These are phyloP conservation scores for Boletus subparvulus DNA, from an alignment of 768 basidiomycete genomes.

Conservation along the genomic window DNA sequence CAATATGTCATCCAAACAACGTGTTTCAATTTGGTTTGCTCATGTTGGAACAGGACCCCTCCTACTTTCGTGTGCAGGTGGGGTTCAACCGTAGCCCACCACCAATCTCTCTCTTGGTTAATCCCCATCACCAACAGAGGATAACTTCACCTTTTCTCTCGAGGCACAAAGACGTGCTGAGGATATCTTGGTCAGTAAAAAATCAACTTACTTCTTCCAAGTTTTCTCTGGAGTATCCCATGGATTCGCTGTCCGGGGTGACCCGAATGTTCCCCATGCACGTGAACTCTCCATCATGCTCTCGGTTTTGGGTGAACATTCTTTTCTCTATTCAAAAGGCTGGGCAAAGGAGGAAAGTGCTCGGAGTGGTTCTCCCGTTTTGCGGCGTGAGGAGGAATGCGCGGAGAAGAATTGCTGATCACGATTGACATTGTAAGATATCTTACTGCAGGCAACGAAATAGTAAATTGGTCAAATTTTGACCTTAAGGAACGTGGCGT, in stretches of 20 bases:
- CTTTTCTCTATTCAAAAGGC: conserved; percentile 30
- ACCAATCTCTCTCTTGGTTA: neutral
- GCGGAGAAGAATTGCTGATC: neutral
- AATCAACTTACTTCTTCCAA: conserved; percentile 53
- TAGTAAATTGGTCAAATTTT: neutral
- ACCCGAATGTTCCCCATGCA: conserved; percentile 13
- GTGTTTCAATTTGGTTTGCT: neutral
- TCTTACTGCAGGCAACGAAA: neutral
- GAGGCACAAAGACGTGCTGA: conserved; percentile 54
- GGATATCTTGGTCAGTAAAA: conserved; percentile 48
- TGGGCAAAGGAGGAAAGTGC: conserved; percentile 63
- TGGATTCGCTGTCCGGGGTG: conserved; percentile 29
- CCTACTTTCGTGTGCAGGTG: conserved; percentile 28
- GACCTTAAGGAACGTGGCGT: neutral
- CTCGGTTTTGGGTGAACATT: neutral
- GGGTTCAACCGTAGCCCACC: neutral
- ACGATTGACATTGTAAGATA: neutral
- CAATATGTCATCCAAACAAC: conserved; percentile 36
- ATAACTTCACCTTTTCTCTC: conserved; percentile 50
- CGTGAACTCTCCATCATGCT: conserved; percentile 12
- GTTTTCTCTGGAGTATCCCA: conserved; percentile 46
- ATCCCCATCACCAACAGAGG: conserved; percentile 35
- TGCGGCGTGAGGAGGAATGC: neutral
- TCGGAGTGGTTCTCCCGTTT: conserved; percentile 50
- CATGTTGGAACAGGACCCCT: conserved; percentile 18